Base-by-base conservation (phyloP, 805 yeast species). In the Candida patagonica region DNA sequence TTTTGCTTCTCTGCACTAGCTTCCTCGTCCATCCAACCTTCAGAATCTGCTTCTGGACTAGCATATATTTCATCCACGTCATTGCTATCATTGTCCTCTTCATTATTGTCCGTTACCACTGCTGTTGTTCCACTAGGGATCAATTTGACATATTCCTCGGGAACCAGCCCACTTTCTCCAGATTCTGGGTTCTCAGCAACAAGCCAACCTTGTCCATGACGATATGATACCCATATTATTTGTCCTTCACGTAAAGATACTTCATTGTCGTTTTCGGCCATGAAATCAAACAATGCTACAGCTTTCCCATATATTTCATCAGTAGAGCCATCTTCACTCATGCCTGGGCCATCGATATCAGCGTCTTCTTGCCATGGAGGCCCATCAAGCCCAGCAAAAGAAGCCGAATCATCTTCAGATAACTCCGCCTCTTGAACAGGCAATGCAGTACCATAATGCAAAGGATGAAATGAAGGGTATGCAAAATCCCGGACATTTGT, bases 201-300 rank as follows among this genome's bases (percentile, higher is more conserved):
- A 2, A 92, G 70, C 99, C 98, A 92, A 6, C 99, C 99, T 58
- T 89, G 96, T 20, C 97, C 97, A 58, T 89, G 95, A 42, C 94
- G 75, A 59, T 88, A 89, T 43, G 80, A 76, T 23, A 92, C 81
- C 74, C 87, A 80, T 2, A 92, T 75, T 10, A 75, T 59, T 60
- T 92, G 96, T 26, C 95, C 95, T 51, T 81, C 94, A 10, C 54
- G 61, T 24, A 92, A 63, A 8, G 71, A 74, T 33, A 88, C 74
- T 54, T 92, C 99, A 59, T 92, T 92, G 51, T 86, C 95, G 59
- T 92, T 92, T 57, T 92, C 97, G 0, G 97, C 95, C 31, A 65
- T 71, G 55, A 92, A 92, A 51, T 88, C 89, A 57, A 86, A 92
- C 34, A 92, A 58, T 1, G 96, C 96, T 21, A 87, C 66, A 0